A percentile compares a stretch with the other conserved stretches of the same genome.
Conservation (phyloP, 169 alveolate genomes). For the Ichthyophthirius multifiliis region DNA sequence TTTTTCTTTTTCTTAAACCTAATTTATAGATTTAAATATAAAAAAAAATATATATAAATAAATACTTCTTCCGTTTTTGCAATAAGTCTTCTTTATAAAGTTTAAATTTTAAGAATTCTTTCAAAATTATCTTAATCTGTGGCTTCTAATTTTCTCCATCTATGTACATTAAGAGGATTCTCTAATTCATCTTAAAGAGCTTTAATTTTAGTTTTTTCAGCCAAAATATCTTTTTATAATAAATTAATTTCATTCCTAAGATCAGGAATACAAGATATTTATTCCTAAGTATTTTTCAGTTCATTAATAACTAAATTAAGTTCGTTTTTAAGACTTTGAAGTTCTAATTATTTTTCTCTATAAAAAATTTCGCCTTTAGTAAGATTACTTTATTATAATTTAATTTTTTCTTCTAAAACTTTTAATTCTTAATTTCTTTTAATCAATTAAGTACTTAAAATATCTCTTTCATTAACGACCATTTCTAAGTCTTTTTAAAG, state of each 20-base stretch:
- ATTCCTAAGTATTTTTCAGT: slow-evolving; percentile 73
- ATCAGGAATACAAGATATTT: slow-evolving; percentile 81
- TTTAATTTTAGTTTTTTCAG: slow-evolving; percentile 89
- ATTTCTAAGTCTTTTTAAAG: slow-evolving; percentile 81
- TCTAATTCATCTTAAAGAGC: slow-evolving; percentile 92
- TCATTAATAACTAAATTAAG: slow-evolving; percentile 73
- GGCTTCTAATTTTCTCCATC: slow-evolving; percentile 93
- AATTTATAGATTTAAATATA: background rate
- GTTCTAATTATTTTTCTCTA: slow-evolving; percentile 71
- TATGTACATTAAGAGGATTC: slow-evolving; percentile 92
- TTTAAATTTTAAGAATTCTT: slow-evolving; percentile 86
- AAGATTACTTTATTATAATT: slow-evolving; percentile 78
- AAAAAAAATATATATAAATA: slow-evolving; percentile 6
- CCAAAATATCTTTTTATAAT: slow-evolving; percentile 77
- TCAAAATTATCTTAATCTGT: slow-evolving; percentile 92
- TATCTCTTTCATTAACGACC: slow-evolving; percentile 85
- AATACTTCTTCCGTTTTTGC: slow-evolving; percentile 93
- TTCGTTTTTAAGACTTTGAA: slow-evolving; percentile 57
- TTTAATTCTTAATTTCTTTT: slow-evolving; percentile 85
- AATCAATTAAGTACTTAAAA: slow-evolving; percentile 84
- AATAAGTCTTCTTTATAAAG: slow-evolving; percentile 90
- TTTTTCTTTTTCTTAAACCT: slow-evolving; percentile 83
- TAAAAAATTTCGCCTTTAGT: slow-evolving; percentile 82
- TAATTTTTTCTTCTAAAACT: slow-evolving; percentile 85
- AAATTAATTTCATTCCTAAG: slow-evolving; percentile 75